These are phyloP conservation scores for Rhazya stricta DNA, from an alignment of 257 asterid species.

Conservation along the genomic window DNA sequence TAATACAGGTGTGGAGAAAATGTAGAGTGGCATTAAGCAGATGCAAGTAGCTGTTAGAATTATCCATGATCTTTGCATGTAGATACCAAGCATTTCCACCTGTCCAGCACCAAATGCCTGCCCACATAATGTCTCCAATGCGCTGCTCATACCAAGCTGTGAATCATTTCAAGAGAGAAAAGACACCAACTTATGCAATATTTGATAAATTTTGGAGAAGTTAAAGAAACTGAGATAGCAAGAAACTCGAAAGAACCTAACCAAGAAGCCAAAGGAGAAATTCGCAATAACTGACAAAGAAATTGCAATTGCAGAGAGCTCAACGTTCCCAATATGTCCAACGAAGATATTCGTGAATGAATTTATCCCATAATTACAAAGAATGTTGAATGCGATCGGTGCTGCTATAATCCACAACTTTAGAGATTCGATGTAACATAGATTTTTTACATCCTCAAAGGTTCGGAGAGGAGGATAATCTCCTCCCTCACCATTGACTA, in stretches of 20 bases:
- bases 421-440: conserved; percentile 48
- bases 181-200: background rate
- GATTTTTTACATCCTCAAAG: conserved; percentile 35
- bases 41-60: conserved; percentile 59
- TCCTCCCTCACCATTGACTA: conserved; percentile 43
- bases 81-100: conserved; percentile 61
- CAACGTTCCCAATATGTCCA: conserved; percentile 87
- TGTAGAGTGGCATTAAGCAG: conserved; percentile 65
- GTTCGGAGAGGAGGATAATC: conserved; percentile 51
- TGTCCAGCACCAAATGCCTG: conserved; percentile 97
- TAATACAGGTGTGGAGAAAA: conserved; percentile 50
- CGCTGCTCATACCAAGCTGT: conserved; percentile 98
- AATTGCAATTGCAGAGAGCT: conserved; percentile 86
- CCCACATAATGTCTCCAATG: conserved; percentile 88
- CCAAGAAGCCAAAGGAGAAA: conserved; percentile 91
- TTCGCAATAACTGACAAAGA: conserved; percentile 87
- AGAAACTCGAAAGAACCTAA: conserved; percentile 28
- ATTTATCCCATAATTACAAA: conserved; percentile 86
- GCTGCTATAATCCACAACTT: conserved; percentile 83
- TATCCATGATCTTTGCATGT: conserved; percentile 89
- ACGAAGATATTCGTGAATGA: conserved; percentile 81
- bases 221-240: background rate
- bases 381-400: conserved; percentile 87
- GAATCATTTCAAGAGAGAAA: background rate
- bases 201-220: background rate